Evolutionary conservation across 805 yeast species (phyloP).

Genomic region (Candida ulmi): DNA sequence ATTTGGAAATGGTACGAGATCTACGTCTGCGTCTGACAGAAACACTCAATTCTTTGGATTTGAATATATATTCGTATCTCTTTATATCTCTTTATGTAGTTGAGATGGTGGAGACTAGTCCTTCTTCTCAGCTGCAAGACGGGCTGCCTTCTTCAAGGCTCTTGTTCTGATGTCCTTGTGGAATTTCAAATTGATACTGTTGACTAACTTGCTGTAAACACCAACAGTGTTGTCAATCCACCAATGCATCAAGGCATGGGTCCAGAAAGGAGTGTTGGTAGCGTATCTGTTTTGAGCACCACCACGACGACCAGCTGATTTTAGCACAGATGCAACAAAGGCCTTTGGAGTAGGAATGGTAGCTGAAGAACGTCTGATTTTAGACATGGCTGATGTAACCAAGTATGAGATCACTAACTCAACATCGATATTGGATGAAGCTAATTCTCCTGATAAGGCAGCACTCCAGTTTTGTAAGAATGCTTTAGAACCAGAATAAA

Average conservation of each 20-base stretch:
- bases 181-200: slow-evolving; percentile 63
- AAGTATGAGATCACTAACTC: slow-evolving; percentile 81
- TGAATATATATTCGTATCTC: no score
- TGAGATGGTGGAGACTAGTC: slow-evolving; percentile 3
- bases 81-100: no score
- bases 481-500: slow-evolving; percentile 94
- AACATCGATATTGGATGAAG: slow-evolving; percentile 68
- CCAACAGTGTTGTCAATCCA: slow-evolving; percentile 75
- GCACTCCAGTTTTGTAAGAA: slow-evolving; percentile 91
- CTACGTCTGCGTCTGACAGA: background rate
- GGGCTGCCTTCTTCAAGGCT: slow-evolving; percentile 72
- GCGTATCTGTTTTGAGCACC: slow-evolving; percentile 92
- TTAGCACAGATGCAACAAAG: slow-evolving; percentile 72
- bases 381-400: slow-evolving; percentile 94
- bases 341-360: slow-evolving; percentile 75
- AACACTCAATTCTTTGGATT: no score
- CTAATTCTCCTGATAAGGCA: slow-evolving; percentile 83
- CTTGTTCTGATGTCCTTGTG: slow-evolving; percentile 76
- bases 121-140: slow-evolving; percentile 25
- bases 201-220: slow-evolving; percentile 67
- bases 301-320: slow-evolving; percentile 69
- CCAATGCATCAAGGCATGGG: slow-evolving; percentile 91
- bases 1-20: background rate
- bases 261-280: slow-evolving; percentile 87
- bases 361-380: slow-evolving; percentile 70